phyloP scores from a whole-genome alignment of 805 yeast species.

The Wickerhamomyces sydowiorum region DNA sequence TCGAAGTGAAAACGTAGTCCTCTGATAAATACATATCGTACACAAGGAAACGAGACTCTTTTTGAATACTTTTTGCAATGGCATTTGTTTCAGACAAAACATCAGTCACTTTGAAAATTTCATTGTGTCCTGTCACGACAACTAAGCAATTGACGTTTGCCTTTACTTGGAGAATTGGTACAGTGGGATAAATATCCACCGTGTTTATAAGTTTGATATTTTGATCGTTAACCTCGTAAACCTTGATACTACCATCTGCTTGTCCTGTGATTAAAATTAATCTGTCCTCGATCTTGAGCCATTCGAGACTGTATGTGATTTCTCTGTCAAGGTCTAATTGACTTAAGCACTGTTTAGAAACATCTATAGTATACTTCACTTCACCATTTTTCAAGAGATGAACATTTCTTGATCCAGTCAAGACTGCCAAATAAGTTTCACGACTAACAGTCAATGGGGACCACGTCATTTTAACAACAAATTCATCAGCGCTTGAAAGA shows the following conservation, averaged over 20 bases:
- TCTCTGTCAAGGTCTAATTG: constrained; percentile 12
- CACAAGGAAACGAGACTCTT: constrained; percentile 9
- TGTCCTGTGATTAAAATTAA: constrained; percentile 12
- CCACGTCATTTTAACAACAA: constrained; percentile 11
- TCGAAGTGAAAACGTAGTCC: constrained; percentile 3
- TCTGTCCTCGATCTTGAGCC: constrained; percentile 7
- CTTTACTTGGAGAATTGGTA: constrained; percentile 10
- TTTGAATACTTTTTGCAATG: neutral
- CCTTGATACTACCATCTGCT: constrained; percentile 14
- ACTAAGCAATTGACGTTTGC: constrained; percentile 1
- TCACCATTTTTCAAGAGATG: constrained; percentile 11
- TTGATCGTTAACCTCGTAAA: neutral
- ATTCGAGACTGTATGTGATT: constrained; percentile 13
- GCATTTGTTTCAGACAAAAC: constrained; percentile 3
- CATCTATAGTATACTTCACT: constrained; percentile 5
- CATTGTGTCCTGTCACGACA: constrained; percentile 15
- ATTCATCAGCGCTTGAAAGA: constrained; percentile 9
- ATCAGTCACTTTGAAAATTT: constrained; percentile 8
- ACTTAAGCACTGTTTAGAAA: constrained; percentile 2
- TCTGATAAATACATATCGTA: constrained; percentile 10
- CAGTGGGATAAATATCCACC: neutral
- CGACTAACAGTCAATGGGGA: constrained; percentile 15
- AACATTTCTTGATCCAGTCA: constrained; percentile 15
- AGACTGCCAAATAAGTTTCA: constrained; percentile 12
- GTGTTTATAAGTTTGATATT: neutral